These are phyloP conservation scores for Dactylellina sp. DNA, from an alignment of 2,329 filamentous ascomycete species.

Conservation along the genomic window DNA sequence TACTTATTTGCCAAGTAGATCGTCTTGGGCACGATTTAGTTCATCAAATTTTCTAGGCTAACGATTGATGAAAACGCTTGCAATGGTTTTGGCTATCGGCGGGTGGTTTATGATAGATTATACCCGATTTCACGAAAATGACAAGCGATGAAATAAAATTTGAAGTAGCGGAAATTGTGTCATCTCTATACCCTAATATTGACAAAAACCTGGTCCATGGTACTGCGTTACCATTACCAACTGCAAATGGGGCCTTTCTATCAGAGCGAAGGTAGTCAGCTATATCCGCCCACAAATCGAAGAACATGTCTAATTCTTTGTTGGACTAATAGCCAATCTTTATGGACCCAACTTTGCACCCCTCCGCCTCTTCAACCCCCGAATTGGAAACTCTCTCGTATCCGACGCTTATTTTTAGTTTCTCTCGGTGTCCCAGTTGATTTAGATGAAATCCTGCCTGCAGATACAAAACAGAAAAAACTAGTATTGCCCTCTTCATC, in stretches of 20 bases:
- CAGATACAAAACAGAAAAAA: conserved; percentile 93
- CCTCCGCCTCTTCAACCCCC: conserved; percentile 94
- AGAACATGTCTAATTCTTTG: not conserved
- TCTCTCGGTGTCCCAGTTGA: conserved; percentile 96
- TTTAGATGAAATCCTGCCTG: conserved; percentile 94
- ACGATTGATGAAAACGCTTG: not conserved
- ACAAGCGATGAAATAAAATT: conserved; percentile 33
- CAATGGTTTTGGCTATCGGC: not conserved
- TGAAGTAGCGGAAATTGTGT: conserved; percentile 32
- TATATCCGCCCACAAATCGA: not conserved
- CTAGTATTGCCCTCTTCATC: conserved; percentile 83
- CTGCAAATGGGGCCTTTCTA: conserved; percentile 45
- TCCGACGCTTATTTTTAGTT: conserved; percentile 92
- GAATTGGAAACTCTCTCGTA: conserved; percentile 97
- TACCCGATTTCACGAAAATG: conserved; percentile 48
- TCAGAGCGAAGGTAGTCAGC: conserved; percentile 50
- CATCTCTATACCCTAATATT: conserved; percentile 59
- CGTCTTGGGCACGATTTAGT: too few species aligned
- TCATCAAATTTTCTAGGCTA: not conserved
- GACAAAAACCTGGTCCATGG: conserved; percentile 57
- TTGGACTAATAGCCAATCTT: conserved; percentile 67
- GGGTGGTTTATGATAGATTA: conserved; percentile 10
- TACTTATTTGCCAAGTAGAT: too few species aligned
- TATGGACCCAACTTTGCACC: conserved; percentile 96
- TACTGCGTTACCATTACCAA: conserved; percentile 52